Conservation (phyloP, 768 basidiomycete genomes). For the Boletus coccyginus region DNA sequence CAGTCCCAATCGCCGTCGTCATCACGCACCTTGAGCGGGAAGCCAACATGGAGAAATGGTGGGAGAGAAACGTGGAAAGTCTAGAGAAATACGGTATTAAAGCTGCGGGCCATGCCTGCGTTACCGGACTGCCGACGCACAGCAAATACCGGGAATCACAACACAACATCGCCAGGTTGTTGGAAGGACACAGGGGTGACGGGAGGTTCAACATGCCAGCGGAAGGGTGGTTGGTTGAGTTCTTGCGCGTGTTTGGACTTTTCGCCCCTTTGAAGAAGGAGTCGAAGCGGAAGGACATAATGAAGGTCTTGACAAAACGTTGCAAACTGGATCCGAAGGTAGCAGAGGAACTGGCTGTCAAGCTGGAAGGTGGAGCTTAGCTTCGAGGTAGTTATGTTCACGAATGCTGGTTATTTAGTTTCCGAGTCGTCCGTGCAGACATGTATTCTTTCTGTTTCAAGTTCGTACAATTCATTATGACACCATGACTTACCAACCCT, state of each 20-base stretch:
- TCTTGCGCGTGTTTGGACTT: slow-evolving; percentile 25
- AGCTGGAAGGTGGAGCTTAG: slow-evolving; percentile 9
- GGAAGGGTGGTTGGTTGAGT: slow-evolving; percentile 23
- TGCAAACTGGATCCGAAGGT: slow-evolving; percentile 21
- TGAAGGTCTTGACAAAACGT: slow-evolving; percentile 29
- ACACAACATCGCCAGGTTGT: slow-evolving; percentile 13
- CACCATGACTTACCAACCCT: neutral
- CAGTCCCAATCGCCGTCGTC: slow-evolving; percentile 31
- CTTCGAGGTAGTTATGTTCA: neutral
- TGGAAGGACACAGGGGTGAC: slow-evolving; percentile 9
- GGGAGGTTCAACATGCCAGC: slow-evolving; percentile 27
- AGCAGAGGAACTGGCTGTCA: slow-evolving; percentile 21
- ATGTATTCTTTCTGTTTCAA: neutral
- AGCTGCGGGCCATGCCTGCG: slow-evolving; percentile 33
- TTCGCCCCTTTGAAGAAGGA: slow-evolving; percentile 22
- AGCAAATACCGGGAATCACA: slow-evolving; percentile 28
- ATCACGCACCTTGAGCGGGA: slow-evolving; percentile 43
- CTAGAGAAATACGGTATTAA: slow-evolving; percentile 27
- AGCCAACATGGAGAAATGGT: slow-evolving; percentile 34
- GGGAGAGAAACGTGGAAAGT: slow-evolving; percentile 26
- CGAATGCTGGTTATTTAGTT: neutral
- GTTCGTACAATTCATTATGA: neutral
- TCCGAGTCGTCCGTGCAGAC: slow-evolving; percentile 3
- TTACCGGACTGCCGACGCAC: slow-evolving; percentile 31
- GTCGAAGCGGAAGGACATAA: slow-evolving; percentile 21